A percentile compares a stretch with the other conserved stretches of the same genome.
Evolutionary conservation across 2,329 filamentous ascomycete species (phyloP).

Genomic region (Paracamarosporium sp.): DNA sequence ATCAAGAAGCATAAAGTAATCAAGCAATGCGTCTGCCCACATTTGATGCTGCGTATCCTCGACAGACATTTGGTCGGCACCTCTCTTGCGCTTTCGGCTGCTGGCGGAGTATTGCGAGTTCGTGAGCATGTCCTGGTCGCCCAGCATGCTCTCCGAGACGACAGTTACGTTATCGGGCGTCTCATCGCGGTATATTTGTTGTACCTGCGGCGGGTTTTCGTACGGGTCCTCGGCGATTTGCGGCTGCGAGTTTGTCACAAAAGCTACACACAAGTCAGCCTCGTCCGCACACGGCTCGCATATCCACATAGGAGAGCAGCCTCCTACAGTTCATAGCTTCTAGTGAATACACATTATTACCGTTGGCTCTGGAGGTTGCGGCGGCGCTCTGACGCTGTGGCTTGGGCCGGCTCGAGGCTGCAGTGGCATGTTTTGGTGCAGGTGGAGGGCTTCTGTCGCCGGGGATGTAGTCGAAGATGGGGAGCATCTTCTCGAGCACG

Average conservation of each 20-base stretch:
- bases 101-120: conserved; percentile 66
- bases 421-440: conserved; percentile 84
- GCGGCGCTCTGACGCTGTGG: conserved; percentile 70
- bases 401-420: conserved; percentile 77
- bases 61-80: conserved; percentile 67
- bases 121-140: conserved; percentile 80
- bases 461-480: conserved; percentile 88
- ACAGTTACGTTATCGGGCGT: conserved; percentile 84
- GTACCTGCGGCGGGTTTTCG: conserved; percentile 67
- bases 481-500: conserved; percentile 79
- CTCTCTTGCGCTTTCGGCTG: conserved; percentile 78
- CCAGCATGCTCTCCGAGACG: conserved; percentile 83
- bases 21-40: conserved; percentile 90
- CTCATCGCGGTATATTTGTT: conserved; percentile 74
- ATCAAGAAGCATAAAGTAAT: conserved; percentile 91
- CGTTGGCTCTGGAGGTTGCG: conserved; percentile 56
- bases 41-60: conserved; percentile 85
- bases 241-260: conserved; percentile 38
- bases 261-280: conserved; percentile 24
- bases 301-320: conserved; percentile 15
- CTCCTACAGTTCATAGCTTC: conserved; percentile 36
- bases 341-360: conserved; percentile 39
- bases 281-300: not conserved
- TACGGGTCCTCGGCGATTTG: conserved; percentile 64
- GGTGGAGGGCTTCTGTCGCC: conserved; percentile 89